Conservation (phyloP, 2,329 filamentous ascomycete genomes). For the Monilinia polystroma region DNA sequence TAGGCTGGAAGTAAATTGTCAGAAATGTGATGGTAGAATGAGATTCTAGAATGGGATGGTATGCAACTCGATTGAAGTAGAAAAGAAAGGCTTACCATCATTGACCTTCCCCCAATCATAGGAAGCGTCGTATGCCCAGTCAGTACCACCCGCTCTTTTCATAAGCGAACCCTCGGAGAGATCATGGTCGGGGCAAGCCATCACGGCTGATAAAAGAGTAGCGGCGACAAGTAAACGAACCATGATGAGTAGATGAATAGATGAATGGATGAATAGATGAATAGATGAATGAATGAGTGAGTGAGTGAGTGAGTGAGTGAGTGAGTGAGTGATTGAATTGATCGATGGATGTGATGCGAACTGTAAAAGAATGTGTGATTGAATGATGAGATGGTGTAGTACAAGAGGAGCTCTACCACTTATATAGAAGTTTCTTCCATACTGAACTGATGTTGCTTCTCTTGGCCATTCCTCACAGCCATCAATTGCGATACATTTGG, state of each 20-base stretch:
- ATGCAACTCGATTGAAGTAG: neutral
- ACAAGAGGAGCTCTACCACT: neutral
- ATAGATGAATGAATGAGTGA: neutral
- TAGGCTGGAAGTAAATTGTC: conserved; percentile 40
- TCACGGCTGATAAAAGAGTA: conserved; percentile 21
- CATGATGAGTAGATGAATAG: neutral
- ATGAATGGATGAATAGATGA: neutral
- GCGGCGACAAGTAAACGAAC: conserved; percentile 19
- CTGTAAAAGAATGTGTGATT: neutral
- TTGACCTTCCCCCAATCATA: conserved; percentile 45
- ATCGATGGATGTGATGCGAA: neutral
- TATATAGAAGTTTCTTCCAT: conserved; percentile 4
- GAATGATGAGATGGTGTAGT: neutral
- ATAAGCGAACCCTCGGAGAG: conserved; percentile 23
- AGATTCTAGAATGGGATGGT: neutral
- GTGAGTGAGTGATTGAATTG: neutral
- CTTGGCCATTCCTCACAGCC: conserved; percentile 1
- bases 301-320: neutral
- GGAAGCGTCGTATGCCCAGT: conserved; percentile 42
- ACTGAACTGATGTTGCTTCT: neutral
- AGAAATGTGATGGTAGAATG: neutral
- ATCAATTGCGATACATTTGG: neutral
- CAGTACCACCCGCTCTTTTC: conserved; percentile 26
- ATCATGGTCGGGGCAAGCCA: conserved; percentile 33
- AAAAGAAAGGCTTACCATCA: conserved; percentile 33